A percentile compares a stretch with the other conserved stretches of the same genome.
phyloP scores from a whole-genome alignment of 495 filamentous ascomycete species.

The Annulohypoxylon nitens region DNA sequence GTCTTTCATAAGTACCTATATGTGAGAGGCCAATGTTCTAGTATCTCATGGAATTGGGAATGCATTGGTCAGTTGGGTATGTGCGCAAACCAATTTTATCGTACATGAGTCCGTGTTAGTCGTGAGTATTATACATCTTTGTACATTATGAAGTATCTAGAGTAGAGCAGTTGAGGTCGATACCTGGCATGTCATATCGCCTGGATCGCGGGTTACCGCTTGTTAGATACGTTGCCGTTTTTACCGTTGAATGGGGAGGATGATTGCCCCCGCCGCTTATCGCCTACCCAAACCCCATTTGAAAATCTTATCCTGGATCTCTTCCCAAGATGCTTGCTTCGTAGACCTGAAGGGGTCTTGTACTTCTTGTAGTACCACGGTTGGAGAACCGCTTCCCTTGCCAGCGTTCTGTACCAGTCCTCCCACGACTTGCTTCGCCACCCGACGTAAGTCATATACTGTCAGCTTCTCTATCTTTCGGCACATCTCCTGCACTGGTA shows the following conservation, averaged over 20 bases:
- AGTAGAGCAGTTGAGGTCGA: constrained; percentile 6
- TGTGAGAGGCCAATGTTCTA: background rate
- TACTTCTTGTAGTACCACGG: constrained; percentile 91
- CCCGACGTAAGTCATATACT: constrained; percentile 82
- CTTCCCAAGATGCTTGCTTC: constrained; percentile 80
- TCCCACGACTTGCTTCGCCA: constrained; percentile 83
- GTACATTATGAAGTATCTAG: constrained; percentile 14
- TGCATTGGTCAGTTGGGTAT: constrained; percentile 28
- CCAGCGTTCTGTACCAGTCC: constrained; percentile 83
- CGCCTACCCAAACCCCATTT: constrained; percentile 82
- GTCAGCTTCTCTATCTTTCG: constrained; percentile 84
- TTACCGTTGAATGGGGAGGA: background rate
- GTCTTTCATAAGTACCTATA: background rate
- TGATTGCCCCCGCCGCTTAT: constrained; percentile 27
- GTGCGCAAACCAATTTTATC: constrained; percentile 25
- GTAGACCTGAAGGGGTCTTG: constrained; percentile 65
- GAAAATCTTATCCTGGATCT: constrained; percentile 87
- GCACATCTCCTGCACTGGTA: constrained; percentile 95
- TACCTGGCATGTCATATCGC: constrained; percentile 16
- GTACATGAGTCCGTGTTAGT: constrained; percentile 27
- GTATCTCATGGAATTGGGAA: constrained; percentile 5
- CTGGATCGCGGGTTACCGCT: background rate
- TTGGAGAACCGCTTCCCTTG: constrained; percentile 87
- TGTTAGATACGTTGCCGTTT: constrained; percentile 5
- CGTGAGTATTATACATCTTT: constrained; percentile 38